A percentile compares a stretch with the other conserved stretches of the same genome.
Evolutionary conservation across 768 basidiomycete genomes (phyloP).

Genomic region (Trametes maxima): DNA sequence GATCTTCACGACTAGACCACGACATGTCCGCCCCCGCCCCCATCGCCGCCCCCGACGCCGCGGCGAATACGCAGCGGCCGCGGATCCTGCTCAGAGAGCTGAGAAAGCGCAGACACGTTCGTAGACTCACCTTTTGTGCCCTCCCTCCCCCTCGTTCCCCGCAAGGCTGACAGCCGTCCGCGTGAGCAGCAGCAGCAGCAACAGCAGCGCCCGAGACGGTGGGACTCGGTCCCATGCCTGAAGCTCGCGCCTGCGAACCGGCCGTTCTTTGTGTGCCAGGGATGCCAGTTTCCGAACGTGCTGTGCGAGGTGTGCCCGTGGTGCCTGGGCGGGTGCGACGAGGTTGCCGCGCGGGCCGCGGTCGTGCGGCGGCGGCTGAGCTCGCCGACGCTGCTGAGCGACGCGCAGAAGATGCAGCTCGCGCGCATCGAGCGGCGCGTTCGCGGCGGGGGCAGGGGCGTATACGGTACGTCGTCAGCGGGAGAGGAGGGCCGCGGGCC

Average conservation of each 20-base stretch:
- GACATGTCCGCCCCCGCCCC: neutral
- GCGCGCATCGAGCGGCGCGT: conserved; percentile 17
- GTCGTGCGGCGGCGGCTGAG: conserved; percentile 26
- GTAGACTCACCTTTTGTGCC: conserved; percentile 3
- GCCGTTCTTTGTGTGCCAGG: conserved; percentile 26
- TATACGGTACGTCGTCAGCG: neutral
- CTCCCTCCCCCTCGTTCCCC: neutral
- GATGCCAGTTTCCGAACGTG: conserved; percentile 27
- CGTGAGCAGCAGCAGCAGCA: conserved; percentile 18
- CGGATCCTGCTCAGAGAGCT: conserved; percentile 24
- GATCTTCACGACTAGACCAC: conserved; percentile 8
- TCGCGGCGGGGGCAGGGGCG: neutral
- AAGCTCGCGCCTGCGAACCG: conserved; percentile 27
- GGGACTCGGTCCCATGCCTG: conserved; percentile 30
- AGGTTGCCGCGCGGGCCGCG: conserved; percentile 11
- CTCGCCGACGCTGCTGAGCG: conserved; percentile 30
- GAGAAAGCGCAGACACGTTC: conserved; percentile 22
- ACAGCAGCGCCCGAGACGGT: conserved; percentile 25
- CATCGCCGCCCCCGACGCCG: neutral
- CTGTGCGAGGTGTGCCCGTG: conserved; percentile 28
- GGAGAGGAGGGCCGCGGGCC: conserved; percentile 3
- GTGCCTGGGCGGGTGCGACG: conserved; percentile 24
- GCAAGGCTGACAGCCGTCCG: neutral
- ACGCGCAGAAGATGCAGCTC: conserved; percentile 33
- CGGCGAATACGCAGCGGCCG: neutral